Evolutionary conservation across 371 early-diverging fungal genomes (phyloP).

Genomic region (Basidiobolus heterosporus): DNA sequence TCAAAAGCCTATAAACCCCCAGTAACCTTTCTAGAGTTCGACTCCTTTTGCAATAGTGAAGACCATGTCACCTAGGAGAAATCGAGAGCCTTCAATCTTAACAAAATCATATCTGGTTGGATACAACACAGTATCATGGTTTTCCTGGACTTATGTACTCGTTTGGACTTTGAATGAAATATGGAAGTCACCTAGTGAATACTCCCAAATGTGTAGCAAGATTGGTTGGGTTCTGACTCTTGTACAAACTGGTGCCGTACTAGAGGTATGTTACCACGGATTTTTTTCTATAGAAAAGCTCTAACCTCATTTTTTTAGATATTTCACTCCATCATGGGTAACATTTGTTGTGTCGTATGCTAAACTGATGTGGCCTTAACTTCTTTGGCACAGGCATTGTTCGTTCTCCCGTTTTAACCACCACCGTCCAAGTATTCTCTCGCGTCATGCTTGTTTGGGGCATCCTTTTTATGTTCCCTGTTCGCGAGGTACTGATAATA

Average conservation of each 20-base stretch:
- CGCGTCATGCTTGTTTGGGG: slow-evolving; percentile 75
- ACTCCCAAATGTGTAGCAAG: slow-evolving; percentile 30
- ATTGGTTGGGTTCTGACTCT: slow-evolving; percentile 33
- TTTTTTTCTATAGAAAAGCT: no score
- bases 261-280: slow-evolving; percentile 38
- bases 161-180: slow-evolving; percentile 26
- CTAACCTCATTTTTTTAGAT: no score
- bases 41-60: no score
- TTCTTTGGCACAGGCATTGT: slow-evolving; percentile 38
- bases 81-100: background rate
- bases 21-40: no score
- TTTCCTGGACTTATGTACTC: slow-evolving; percentile 62
- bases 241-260: slow-evolving; percentile 60
- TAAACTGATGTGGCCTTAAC: no score
- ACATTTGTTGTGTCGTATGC: no score
- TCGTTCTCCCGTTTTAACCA: slow-evolving; percentile 61
- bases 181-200: slow-evolving; percentile 24
- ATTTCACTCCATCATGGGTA: no score
- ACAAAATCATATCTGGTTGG: slow-evolving; percentile 42
- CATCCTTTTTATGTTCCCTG: slow-evolving; percentile 45
- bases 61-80: no score
- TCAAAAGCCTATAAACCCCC: no score
- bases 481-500: slow-evolving; percentile 1
- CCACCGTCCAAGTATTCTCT: slow-evolving; percentile 69
- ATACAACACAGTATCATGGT: slow-evolving; percentile 60